Evolutionary conservation across 1,284 basidiomycete species (phyloP).

Genomic region (Leccinum pallidistipes): DNA sequence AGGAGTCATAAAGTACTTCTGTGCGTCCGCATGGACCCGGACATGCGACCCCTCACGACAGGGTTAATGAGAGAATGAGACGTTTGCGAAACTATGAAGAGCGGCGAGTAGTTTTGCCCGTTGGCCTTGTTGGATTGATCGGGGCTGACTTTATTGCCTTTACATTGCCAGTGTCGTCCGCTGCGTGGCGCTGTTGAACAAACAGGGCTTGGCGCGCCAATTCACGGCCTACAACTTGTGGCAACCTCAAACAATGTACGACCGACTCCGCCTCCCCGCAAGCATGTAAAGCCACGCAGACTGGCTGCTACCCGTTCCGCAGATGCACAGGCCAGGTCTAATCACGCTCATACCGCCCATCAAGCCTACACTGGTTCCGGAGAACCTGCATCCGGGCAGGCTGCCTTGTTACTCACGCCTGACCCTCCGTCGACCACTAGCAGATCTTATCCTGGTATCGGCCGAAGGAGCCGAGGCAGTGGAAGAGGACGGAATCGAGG

Average conservation of each 20-base stretch:
- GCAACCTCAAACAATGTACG: slow-evolving; percentile 21
- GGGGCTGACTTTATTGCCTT: too few relatives aligned
- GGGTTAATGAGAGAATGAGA: too few relatives aligned
- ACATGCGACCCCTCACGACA: too few relatives aligned
- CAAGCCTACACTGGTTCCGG: slow-evolving; percentile 2
- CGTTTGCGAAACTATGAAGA: too few relatives aligned
- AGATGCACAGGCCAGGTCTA: slow-evolving; percentile 7
- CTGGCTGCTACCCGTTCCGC: slow-evolving; percentile 14
- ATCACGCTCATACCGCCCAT: not conserved
- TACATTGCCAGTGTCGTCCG: too few relatives aligned
- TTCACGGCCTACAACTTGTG: too few relatives aligned
- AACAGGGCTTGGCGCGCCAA: too few relatives aligned
- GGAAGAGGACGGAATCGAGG: slow-evolving; percentile 19
- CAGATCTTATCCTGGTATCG: slow-evolving; percentile 4
- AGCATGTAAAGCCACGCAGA: slow-evolving; percentile 30
- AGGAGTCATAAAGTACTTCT: too few relatives aligned
- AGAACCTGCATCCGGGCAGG: not conserved
- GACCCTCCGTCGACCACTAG: slow-evolving; percentile 13
- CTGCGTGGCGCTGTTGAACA: too few relatives aligned
- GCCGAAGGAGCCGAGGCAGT: slow-evolving; percentile 17
- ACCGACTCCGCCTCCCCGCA: slow-evolving; percentile 31
- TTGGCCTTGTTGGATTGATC: too few relatives aligned
- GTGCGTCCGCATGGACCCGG: too few relatives aligned
- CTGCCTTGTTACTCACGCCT: slow-evolving; percentile 22
- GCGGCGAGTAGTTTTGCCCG: too few relatives aligned